Percentiles rank a stretch among this genome's conserved stretches.
phyloP scores from a whole-genome alignment of 2,329 filamentous ascomycete genomes.

The Paracorniculantispora psalliotae region DNA sequence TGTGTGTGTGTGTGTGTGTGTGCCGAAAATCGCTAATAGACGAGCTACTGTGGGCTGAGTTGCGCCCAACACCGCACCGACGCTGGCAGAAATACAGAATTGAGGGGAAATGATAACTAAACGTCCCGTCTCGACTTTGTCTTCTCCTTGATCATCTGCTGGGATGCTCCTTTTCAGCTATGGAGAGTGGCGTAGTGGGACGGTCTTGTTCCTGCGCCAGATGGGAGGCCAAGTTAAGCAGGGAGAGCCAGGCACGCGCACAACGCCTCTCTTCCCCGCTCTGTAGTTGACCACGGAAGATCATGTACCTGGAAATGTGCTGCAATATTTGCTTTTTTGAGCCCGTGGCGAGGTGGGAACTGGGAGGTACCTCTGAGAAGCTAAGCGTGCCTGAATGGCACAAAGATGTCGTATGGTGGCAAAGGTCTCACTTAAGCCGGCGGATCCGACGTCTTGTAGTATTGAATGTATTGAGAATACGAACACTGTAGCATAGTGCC shows the following conservation, averaged over 20 bases:
- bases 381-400: neutral
- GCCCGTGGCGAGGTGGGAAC: neutral
- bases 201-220: constrained; percentile 5
- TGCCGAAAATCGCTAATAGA: neutral
- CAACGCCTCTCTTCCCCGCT: neutral
- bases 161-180: neutral
- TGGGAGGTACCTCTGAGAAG: neutral
- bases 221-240: constrained; percentile 11
- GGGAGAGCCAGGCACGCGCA: constrained; percentile 7
- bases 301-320: neutral
- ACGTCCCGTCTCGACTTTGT: neutral
- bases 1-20: too few relatives aligned
- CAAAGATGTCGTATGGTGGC: neutral
- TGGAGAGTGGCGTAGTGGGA: neutral
- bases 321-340: neutral
- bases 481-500: neutral
- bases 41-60: neutral
- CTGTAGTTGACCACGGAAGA: neutral
- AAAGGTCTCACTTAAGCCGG: constrained; percentile 1
- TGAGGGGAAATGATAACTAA: neutral
- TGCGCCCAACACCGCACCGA: neutral
- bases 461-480: neutral
- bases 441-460: neutral
- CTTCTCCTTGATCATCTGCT: neutral
- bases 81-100: neutral